Percentiles rank a stretch among this genome's conserved stretches.
phyloP scores from a whole-genome alignment of 257 asterid genomes.

The Ophiorrhiza pumila region DNA sequence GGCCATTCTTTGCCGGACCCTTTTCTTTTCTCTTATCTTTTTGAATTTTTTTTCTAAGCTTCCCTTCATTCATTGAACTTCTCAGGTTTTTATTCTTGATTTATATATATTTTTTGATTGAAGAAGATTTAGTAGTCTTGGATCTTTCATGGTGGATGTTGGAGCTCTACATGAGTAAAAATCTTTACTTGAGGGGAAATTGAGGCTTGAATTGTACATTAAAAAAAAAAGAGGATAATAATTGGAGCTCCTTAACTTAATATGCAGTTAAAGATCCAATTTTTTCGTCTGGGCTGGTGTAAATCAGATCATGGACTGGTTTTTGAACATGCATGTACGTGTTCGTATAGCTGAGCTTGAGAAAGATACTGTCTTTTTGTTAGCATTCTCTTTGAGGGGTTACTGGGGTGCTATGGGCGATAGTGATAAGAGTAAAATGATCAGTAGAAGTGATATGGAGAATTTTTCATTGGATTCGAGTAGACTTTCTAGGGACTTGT shows the following conservation, averaged over 20 bases:
- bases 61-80: conserved; percentile 1
- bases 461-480: conserved; percentile 46
- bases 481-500: conserved; percentile 58
- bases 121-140: neutral
- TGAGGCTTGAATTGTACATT: conserved; percentile 13
- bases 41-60: neutral
- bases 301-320: conserved; percentile 36
- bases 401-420: conserved; percentile 43
- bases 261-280: conserved; percentile 45
- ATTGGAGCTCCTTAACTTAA: conserved; percentile 30
- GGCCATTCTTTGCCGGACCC: conserved; percentile 21
- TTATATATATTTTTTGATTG: neutral
- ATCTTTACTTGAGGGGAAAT: conserved; percentile 1
- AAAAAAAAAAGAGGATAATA: conserved; percentile 24
- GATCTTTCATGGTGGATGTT: neutral
- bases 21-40: conserved; percentile 2
- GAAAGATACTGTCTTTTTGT: neutral
- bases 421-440: conserved; percentile 39
- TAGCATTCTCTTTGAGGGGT: conserved; percentile 17
- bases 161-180: neutral
- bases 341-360: conserved; percentile 24
- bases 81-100: neutral
- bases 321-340: conserved; percentile 30
- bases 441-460: conserved; percentile 49
- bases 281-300: conserved; percentile 37